Evolutionary conservation across 768 basidiomycete species (phyloP).

Genomic region (Russula ochroleuca): DNA sequence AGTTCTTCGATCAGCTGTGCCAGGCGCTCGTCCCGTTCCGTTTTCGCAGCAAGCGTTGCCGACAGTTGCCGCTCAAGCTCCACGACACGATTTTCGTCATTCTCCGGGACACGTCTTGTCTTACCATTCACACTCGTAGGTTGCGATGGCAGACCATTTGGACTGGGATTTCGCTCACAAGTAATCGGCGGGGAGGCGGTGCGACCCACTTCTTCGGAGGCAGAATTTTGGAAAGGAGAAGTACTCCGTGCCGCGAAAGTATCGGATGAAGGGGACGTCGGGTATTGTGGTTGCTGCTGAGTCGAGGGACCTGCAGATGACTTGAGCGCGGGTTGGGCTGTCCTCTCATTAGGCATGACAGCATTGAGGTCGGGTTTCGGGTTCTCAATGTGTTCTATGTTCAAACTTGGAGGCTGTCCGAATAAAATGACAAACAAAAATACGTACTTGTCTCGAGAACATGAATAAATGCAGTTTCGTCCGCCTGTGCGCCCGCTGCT

Average conservation of each 20-base stretch:
- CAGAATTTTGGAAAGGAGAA: constrained; percentile 46
- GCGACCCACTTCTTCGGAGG: constrained; percentile 56
- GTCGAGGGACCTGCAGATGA: constrained; percentile 18
- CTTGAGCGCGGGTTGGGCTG: constrained; percentile 39
- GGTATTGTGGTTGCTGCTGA: constrained; percentile 17
- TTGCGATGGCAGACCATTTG: constrained; percentile 43
- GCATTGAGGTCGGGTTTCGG: constrained; percentile 43
- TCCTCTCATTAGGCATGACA: constrained; percentile 39
- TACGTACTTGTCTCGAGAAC: constrained; percentile 90
- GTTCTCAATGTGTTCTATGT: constrained; percentile 86
- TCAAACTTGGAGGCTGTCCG: background rate
- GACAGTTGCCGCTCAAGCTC: constrained; percentile 73
- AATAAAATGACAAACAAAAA: background rate
- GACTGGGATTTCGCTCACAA: constrained; percentile 37
- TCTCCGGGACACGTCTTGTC: constrained; percentile 32
- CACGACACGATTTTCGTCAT: constrained; percentile 57
- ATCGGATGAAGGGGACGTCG: constrained; percentile 20
- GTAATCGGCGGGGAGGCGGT: constrained; percentile 56
- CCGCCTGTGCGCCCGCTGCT: constrained; percentile 62
- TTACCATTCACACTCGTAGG: constrained; percentile 30
- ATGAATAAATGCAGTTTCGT: constrained; percentile 78
- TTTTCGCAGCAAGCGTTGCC: constrained; percentile 56
- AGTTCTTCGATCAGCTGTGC: constrained; percentile 68
- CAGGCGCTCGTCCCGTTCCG: constrained; percentile 62
- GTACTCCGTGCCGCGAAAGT: constrained; percentile 50